Evolutionary conservation across 116 monocot genomes (phyloP).

Genomic region (Dioscorea cayenensis): DNA sequence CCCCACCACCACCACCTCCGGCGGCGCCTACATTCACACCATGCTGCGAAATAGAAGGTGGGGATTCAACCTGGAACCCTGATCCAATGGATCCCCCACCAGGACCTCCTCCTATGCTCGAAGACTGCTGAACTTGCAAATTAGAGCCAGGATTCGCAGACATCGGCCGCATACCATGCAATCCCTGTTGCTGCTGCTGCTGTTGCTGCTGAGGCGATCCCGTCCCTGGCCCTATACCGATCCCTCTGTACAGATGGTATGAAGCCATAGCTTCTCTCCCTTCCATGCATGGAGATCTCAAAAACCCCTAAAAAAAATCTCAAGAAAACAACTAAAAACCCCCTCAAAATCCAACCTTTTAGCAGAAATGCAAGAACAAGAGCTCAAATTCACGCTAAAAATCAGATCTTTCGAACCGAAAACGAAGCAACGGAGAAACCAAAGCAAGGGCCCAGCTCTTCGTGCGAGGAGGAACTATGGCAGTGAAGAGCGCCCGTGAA

Average conservation of each 20-base stretch:
- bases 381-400: neutral
- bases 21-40: slow-evolving; percentile 9
- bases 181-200: neutral
- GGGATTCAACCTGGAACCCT: slow-evolving; percentile 28
- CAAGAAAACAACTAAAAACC: neutral
- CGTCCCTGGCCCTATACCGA: neutral
- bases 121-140: neutral
- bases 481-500: neutral
- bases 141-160: neutral
- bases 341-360: neutral
- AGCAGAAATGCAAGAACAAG: neutral
- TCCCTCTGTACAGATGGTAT: neutral
- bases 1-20: neutral
- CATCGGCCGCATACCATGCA: neutral
- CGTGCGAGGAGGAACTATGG: neutral
- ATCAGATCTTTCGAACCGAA: neutral
- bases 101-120: neutral
- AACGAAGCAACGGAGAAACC: neutral
- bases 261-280: slow-evolving; percentile 34
- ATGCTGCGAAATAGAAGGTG: slow-evolving; percentile 12
- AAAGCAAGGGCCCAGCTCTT: neutral
- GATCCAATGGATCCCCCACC: slow-evolving; percentile 18
- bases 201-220: neutral
- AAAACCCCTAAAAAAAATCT: neutral
- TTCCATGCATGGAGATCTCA: slow-evolving; percentile 35